Evolutionary conservation across 106 monocot species (phyloP), one percentile per base, ranked within the genome.

Genomic region (Narthecium ossifragum): DNA sequence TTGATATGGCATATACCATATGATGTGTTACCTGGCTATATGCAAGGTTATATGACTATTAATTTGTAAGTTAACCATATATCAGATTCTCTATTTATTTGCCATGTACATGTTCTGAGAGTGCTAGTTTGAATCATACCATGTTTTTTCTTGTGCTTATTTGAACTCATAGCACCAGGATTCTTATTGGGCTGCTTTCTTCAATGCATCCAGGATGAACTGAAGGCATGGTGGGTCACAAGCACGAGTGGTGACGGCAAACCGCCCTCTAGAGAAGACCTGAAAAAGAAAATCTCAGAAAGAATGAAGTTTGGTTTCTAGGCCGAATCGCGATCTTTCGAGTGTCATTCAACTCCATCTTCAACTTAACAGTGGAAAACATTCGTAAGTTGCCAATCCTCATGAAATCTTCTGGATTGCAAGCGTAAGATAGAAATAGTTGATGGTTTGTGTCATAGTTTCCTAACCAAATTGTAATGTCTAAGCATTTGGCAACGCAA

Each of bases 121-220:
- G 29, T 3, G 11, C 3, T 10, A 3, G 29, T 27, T 31, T 31
- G 1, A 9, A 14, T n/a, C 29, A 29, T 2, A 29, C n/a, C 11
- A 29, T 3, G 29, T 53, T 3, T 53, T 30, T 53, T 3, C 2
- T 15, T 26, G 29, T 13, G 11, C 11, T 9, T 9, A 15, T 8
- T 1, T 11, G 26, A 9, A 14, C 3, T 29, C 11, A 8, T 30
- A 31, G 0, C 22, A 20, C 38, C 11, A 37, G 22, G n/a, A 29
- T 34, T 50, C 51, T 27, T 22, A 13, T 64, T 11, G 20, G 33
- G 10, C 24, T 53, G n/a, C n/a, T 53, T 55, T 55, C 4, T 29
- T 30, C 28, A 8, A 25, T 1, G n/a, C n/a, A n/a, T n/a, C n/a
- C 34, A 68, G 68, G 58, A 68, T 59, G 68, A 68, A 59, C 68